Evolutionary conservation across 2,329 filamentous ascomycete species (phyloP).

Genomic region (Trichoderma citrinoviride): DNA sequence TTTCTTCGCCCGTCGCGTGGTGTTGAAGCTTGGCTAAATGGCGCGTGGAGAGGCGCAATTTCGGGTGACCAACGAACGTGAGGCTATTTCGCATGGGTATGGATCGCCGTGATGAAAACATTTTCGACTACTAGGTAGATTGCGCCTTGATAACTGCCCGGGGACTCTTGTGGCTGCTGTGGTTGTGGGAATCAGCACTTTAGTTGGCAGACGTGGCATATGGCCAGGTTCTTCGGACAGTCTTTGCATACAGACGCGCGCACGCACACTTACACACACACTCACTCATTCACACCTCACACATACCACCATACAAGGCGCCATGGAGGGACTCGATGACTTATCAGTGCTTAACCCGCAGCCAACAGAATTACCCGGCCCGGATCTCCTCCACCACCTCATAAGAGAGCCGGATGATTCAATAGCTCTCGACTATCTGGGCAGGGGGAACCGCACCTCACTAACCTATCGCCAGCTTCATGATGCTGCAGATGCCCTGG

Average conservation of each 20-base stretch:
- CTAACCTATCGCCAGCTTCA: conserved; percentile 66
- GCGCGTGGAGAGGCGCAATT: neutral
- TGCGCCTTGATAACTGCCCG: neutral
- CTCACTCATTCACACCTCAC: neutral
- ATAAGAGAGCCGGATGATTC: conserved; percentile 43
- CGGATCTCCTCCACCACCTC: conserved; percentile 55
- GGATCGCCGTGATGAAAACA: conserved; percentile 1
- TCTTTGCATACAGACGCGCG: neutral
- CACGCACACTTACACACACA: neutral
- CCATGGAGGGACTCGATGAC: conserved; percentile 23
- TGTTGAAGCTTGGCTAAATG: conserved; percentile 1
- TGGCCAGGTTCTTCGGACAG: neutral
- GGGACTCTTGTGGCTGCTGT: neutral
- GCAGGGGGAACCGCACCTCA: conserved; percentile 30
- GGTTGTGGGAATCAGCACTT: conserved; percentile 2
- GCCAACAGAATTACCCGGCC: conserved; percentile 42
- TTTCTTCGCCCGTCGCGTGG: neutral
- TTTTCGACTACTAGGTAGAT: conserved; percentile 10
- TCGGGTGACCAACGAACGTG: conserved; percentile 17
- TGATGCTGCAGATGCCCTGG: conserved; percentile 53
- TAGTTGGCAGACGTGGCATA: conserved; percentile 5
- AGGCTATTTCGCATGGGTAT: conserved; percentile 12
- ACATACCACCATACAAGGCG: neutral
- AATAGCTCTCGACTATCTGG: conserved; percentile 36
- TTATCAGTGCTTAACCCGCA: conserved; percentile 49